phyloP scores from a whole-genome alignment of 495 filamentous ascomycete species.

The Penicillium soppii region DNA sequence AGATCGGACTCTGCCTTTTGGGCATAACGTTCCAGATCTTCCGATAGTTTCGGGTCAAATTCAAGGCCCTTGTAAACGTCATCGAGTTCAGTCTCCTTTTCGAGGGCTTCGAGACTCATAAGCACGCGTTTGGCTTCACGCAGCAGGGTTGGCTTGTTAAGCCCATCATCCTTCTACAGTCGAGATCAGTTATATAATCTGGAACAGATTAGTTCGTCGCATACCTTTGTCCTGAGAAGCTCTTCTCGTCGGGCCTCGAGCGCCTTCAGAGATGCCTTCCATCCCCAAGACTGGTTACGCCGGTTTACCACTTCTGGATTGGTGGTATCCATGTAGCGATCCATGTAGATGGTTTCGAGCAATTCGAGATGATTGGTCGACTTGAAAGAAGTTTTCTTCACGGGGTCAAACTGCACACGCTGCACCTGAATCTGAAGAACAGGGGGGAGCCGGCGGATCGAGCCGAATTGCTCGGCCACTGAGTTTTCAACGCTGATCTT shows the following conservation, averaged over 20 bases:
- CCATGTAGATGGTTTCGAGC: constrained; percentile 76
- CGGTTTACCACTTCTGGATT: constrained; percentile 55
- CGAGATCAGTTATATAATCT: not conserved
- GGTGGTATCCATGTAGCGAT: constrained; percentile 79
- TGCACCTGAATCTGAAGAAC: constrained; percentile 88
- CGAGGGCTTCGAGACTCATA: constrained; percentile 25
- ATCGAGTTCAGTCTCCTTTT: constrained; percentile 19
- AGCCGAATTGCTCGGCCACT: constrained; percentile 66
- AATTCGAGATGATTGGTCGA: constrained; percentile 76
- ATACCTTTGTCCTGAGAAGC: constrained; percentile 48
- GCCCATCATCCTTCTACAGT: constrained; percentile 31
- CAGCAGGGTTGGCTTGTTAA: constrained; percentile 34
- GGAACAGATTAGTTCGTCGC: not conserved
- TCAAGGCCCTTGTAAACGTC: not conserved
- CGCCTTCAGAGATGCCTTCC: constrained; percentile 61
- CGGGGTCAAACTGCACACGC: constrained; percentile 66
- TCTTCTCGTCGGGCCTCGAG: constrained; percentile 51
- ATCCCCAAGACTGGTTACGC: constrained; percentile 71
- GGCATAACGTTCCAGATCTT: constrained; percentile 34
- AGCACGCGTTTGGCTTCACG: constrained; percentile 28
- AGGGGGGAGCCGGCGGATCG: constrained; percentile 75
- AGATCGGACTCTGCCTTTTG: constrained; percentile 35
- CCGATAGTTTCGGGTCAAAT: constrained; percentile 26
- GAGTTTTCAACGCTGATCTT: constrained; percentile 63
- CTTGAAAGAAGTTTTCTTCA: constrained; percentile 63